Evolutionary conservation across 768 basidiomycete species (phyloP).

Genomic region (Leucosporidium creatinivorum): DNA sequence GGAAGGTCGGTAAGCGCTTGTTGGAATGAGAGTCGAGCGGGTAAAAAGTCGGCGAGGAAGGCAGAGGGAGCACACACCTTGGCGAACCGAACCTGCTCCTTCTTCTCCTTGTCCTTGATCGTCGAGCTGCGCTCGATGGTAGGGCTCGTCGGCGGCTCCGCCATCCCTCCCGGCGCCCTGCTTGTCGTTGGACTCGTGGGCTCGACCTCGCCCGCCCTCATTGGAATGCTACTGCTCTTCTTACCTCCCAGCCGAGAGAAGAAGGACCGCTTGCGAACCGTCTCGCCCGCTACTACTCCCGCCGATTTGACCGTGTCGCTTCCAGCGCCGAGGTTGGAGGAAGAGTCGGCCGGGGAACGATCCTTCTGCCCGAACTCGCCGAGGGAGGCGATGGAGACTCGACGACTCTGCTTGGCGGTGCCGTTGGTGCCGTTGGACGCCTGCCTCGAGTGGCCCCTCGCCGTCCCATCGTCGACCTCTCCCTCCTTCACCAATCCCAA

Average conservation of each 20-base stretch:
- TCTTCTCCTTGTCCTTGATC: not conserved
- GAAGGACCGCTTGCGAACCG: not conserved
- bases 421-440: not conserved
- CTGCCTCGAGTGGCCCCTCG: not conserved
- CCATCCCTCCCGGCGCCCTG: not conserved
- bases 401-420: too few species aligned
- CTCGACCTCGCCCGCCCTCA: too few species aligned
- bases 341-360: too few species aligned
- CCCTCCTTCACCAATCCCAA: not conserved
- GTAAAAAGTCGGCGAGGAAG: too few species aligned
- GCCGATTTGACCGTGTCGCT: too few species aligned
- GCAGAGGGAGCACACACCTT: constrained; percentile 13
- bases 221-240: too few species aligned
- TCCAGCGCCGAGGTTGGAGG: too few species aligned
- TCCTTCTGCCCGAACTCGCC: too few species aligned
- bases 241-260: not conserved
- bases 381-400: too few species aligned
- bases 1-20: not conserved
- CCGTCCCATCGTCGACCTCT: constrained; percentile 7
- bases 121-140: not conserved
- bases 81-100: constrained; percentile 19
- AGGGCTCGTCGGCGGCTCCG: not conserved
- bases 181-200: too few species aligned
- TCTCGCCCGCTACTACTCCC: not conserved
- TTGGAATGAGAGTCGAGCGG: too few species aligned